Evolutionary conservation across 2,329 filamentous ascomycete species (phyloP), one percentile per base, ranked within the genome.

Genomic region (Chaetomium sp.): DNA sequence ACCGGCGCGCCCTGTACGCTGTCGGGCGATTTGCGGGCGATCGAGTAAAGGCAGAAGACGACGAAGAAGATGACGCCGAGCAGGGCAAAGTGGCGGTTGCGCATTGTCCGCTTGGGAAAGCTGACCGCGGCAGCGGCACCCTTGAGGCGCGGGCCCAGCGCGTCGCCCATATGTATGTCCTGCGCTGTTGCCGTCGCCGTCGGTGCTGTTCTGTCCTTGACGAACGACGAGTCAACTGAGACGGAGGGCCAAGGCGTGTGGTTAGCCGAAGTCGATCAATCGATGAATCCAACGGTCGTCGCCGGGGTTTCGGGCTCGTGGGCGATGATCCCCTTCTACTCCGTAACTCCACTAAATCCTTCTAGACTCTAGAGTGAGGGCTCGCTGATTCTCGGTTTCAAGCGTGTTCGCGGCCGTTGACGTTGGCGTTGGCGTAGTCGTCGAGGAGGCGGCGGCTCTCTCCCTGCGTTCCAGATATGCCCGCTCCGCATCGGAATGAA

Each of bases 11-110:
- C 19, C 35, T 32, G 55, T 34, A 11, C 46, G 7, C 27, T 8
- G 48, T 11, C 32, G 1, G 48, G 52, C 10, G 50, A 47, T 10
- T 52, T 42, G n/a, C 44, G 50, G 1, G 65, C 60, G 37, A 69
- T 53, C 6, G 65, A 64, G 51, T 66, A 69, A 46, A 64, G 56
- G 59, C 66, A 68, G 52, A 68, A 58, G 35, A 65, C 32, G 33
- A 71, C 37, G 45, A 72, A 61, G 45, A 66, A 53, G 37, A 67
- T 41, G 47, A 55, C 62, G 59, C 54, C 64, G 27, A 71, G 55
- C n/a, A 67, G 55, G 46, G 64, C 57, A 12, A 63, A 55, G 56
- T 70, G 68, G 46, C 69, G 65, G 37, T 64, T 61, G 52, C 68
- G 66, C 68, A 71, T 71, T 47, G 44, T 66, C 55, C 34, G 42